Conservation (phyloP, 2,329 filamentous ascomycete genomes). For the Trichoderma asperellum region DNA sequence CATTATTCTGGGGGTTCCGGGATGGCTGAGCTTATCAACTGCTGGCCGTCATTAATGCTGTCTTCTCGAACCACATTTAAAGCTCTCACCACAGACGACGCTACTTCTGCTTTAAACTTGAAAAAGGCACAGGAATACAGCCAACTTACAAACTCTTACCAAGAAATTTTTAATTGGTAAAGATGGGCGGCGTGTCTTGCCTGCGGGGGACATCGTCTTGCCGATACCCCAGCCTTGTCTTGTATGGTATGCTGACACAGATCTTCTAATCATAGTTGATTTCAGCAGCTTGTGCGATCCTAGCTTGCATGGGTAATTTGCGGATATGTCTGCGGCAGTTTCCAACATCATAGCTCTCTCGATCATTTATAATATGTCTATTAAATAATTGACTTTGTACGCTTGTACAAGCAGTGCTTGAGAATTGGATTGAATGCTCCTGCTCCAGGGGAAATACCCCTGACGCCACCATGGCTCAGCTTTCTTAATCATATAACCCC, state of each 20-base stretch:
- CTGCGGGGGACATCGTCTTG: background rate
- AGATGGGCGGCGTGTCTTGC: background rate
- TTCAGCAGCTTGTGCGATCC: background rate
- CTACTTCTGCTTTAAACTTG: background rate
- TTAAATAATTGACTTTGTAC: background rate
- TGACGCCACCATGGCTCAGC: background rate
- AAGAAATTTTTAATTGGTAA: background rate
- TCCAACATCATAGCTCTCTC: background rate
- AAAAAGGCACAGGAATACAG: background rate
- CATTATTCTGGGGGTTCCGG: background rate
- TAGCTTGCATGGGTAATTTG: background rate
- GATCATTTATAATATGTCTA: constrained; percentile 3
- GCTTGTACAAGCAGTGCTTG: background rate
- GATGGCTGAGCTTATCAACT: background rate
- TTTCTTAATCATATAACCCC: background rate
- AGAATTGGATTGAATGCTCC: background rate
- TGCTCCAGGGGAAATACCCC: constrained; percentile 2
- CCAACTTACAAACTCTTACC: background rate
- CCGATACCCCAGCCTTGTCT: background rate
- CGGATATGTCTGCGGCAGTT: background rate
- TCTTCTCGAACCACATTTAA: background rate
- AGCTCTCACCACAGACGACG: background rate
- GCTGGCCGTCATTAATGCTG: background rate
- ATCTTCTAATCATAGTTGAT: background rate
- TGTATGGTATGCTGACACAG: background rate